phyloP scores from a whole-genome alignment of 352 stramenopile genomes.

The Globisporangium yorkense region DNA sequence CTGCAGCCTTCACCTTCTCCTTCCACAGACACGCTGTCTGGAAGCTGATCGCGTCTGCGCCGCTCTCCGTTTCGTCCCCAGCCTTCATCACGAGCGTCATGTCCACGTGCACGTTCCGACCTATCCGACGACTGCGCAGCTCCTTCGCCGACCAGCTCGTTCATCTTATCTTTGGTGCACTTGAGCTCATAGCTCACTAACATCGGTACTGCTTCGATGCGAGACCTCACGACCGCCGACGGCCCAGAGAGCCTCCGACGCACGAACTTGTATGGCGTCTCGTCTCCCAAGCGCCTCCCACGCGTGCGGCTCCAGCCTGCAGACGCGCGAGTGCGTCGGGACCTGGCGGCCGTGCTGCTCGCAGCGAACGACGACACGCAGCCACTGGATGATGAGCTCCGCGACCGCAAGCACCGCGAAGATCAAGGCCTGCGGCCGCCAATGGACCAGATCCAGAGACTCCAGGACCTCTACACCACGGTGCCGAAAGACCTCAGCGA shows the following conservation, averaged over 20 bases:
- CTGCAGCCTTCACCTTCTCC: constrained; percentile 39
- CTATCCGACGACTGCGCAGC: constrained; percentile 51
- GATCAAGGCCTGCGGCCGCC: constrained; percentile 36
- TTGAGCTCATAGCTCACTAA: too few species aligned
- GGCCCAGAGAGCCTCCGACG: constrained; percentile 26
- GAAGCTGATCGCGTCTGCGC: constrained; percentile 14
- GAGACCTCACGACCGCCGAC: background rate
- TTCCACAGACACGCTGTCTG: constrained; percentile 51
- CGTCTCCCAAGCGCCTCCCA: constrained; percentile 26
- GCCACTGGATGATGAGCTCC: constrained; percentile 40
- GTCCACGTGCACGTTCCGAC: constrained; percentile 53
- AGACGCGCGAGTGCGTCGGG: constrained; percentile 38
- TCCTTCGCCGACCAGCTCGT: constrained; percentile 1
- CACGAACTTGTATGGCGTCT: constrained; percentile 31
- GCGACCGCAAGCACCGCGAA: constrained; percentile 46
- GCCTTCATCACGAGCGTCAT: constrained; percentile 38
- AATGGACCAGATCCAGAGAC: constrained; percentile 35
- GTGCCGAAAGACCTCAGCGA: constrained; percentile 29
- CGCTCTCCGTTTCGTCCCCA: constrained; percentile 2
- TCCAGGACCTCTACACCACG: constrained; percentile 45
- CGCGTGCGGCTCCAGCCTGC: constrained; percentile 22
- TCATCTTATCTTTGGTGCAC: too few species aligned
- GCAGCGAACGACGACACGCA: constrained; percentile 5
- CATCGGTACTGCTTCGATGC: background rate
- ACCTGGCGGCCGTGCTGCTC: constrained; percentile 28